A percentile compares a stretch with the other conserved stretches of the same genome.
Conservation (phyloP, 371 early-diverging fungal genomes). For the Mortierella sp. region DNA sequence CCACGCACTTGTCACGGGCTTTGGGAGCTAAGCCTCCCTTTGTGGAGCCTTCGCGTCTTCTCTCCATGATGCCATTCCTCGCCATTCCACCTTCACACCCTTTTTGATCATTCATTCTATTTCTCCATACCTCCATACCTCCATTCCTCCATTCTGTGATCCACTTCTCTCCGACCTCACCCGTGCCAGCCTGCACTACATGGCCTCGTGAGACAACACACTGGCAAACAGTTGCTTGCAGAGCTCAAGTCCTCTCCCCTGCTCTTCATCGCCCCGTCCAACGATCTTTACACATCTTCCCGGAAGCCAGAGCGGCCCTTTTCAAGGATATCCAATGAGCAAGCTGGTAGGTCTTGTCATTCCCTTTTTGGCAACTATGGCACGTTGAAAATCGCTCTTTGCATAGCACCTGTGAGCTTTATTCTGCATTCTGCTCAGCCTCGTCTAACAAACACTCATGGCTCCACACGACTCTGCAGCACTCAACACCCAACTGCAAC, state of each 20-base stretch:
- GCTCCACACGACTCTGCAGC: slow-evolving; percentile 68
- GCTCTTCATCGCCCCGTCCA: slow-evolving; percentile 20
- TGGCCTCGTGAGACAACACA: slow-evolving; percentile 16
- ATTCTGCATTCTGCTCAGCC: not conserved
- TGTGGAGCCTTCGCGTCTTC: no score
- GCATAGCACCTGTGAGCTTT: not conserved
- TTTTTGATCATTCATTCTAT: no score
- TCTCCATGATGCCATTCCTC: not conserved
- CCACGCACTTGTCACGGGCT: no score
- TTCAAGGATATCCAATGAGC: not conserved
- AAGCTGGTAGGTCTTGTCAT: slow-evolving; percentile 59
- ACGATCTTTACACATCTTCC: slow-evolving; percentile 22
- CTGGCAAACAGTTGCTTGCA: slow-evolving; percentile 8
- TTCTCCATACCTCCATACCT: no score
- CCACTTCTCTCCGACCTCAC: not conserved
- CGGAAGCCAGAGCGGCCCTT: slow-evolving; percentile 4
- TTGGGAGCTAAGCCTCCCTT: no score
- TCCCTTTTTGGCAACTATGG: slow-evolving; percentile 75
- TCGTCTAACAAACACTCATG: not conserved
- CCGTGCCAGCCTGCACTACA: slow-evolving; percentile 16
- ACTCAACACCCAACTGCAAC: slow-evolving; percentile 68
- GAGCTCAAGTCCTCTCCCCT: slow-evolving; percentile 43
- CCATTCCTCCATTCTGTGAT: not conserved
- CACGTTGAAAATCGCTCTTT: slow-evolving; percentile 54
- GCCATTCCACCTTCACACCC: no score